Base-by-base conservation (phyloP, 768 basidiomycete genomes). In the Brasilioporus rufonigricans region DNA sequence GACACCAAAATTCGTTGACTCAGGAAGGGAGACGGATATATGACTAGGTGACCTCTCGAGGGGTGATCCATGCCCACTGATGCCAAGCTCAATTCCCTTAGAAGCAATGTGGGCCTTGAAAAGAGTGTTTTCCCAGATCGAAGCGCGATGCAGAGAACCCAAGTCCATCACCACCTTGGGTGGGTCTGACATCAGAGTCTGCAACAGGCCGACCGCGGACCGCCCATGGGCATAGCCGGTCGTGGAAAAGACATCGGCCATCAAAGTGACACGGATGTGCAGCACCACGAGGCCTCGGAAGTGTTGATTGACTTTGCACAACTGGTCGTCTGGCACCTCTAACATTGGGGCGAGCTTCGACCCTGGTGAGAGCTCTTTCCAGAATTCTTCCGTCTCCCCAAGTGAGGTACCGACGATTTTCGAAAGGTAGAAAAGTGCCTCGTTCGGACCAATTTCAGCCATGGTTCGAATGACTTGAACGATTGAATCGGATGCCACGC, bases 381-480 rank as follows among this genome's bases (percentile, higher is more conserved):
- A 94, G 62, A 94, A 87, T 19, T 78, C 75, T 56, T 76, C 77
- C 1, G 91, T 92, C 52, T 85, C 81, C 35, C 77, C 74, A 48
- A 96, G 73, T 8, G 89, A 89, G 35, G 77, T 74, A 50, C 83
- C 82, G 11, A 93, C 89, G 21, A 91, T 78, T 55, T 79, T 78
- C 16, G 87, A 76, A 50, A 96, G 77, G 58, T 89, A 83, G 24
- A 76, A 72, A 27, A 95, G 77, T 2, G 91, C 89, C 59, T 89
- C 87, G 52, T 76, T 81, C 0, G 89, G 85, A n/a, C 89, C 82
- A 31, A 87, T 86, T 64, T 98, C 95, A 12, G 87, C 86, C 80
- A 98, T 86, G 11, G 91, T 89, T 12, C 92, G 84, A 72, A 96
- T 84, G 46, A 94, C 88, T 66, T 91, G 88, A 14, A 93, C 87